A percentile compares a stretch with the other conserved stretches of the same genome.
These are phyloP conservation scores for Lolium rigidum DNA, from an alignment of 176 grass and related monocot genomes.

Conservation along the genomic window DNA sequence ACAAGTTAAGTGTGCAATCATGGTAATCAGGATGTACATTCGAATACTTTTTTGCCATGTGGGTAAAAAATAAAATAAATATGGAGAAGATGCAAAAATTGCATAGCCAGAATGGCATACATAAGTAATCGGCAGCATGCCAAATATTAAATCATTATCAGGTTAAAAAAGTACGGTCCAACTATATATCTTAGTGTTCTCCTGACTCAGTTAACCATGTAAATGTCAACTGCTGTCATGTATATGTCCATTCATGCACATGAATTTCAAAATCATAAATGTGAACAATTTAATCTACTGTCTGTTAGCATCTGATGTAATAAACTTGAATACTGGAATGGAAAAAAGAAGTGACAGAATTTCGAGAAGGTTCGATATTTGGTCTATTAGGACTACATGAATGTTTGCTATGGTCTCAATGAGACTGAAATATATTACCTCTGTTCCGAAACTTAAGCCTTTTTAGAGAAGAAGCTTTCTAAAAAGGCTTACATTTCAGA, in stretches of 20 bases:
- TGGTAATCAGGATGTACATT: conserved; percentile 20
- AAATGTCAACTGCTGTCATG: not conserved
- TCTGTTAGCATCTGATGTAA: conserved; percentile 12
- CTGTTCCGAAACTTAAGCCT: too few relatives aligned
- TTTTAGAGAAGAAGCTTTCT: too few relatives aligned
- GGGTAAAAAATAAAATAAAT: conserved; percentile 4
- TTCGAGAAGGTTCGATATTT: not conserved
- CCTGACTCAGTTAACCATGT: conserved; percentile 16
- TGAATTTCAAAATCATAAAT: not conserved
- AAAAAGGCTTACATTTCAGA: too few relatives aligned
- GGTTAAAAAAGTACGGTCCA: not conserved
- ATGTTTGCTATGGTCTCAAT: not conserved
- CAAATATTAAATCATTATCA: not conserved
- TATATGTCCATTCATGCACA: not conserved
- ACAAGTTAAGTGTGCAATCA: conserved; percentile 12
- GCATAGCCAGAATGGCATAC: not conserved
- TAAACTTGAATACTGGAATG: conserved; percentile 9
- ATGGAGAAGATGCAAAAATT: not conserved
- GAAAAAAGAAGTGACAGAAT: not conserved
- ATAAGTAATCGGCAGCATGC: not conserved
- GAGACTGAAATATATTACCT: not conserved
- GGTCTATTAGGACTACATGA: not conserved
- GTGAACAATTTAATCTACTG: conserved; percentile 11
- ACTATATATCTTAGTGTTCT: conserved; percentile 7
- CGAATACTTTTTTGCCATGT: not conserved